A percentile compares a stretch with the other conserved stretches of the same genome.
These are phyloP conservation scores for Casuarina cunninghamiana DNA, from an alignment of 306 rosid genomes.

Conservation along the genomic window DNA sequence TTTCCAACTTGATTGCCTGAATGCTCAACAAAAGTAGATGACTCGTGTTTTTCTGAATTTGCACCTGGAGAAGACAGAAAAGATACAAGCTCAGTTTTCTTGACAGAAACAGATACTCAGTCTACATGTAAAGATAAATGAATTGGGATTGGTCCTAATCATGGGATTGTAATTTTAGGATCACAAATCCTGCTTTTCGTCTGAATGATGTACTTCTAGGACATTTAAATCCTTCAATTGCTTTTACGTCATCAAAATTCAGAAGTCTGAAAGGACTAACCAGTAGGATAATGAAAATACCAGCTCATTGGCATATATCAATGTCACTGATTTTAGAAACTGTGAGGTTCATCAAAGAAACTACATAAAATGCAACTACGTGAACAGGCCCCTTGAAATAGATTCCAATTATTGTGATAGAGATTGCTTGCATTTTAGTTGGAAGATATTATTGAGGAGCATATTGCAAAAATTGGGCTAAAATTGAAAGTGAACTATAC, in stretches of 20 bases:
- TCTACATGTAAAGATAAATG: neutral
- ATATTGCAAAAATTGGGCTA: neutral
- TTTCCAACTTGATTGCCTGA: conserved; percentile 28
- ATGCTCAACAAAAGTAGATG: conserved; percentile 38
- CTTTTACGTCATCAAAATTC: neutral
- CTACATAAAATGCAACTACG: neutral
- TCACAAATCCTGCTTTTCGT: neutral
- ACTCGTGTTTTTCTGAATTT: conserved; percentile 24
- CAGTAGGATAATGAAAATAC: neutral
- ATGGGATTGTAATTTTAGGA: neutral
- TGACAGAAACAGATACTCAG: neutral
- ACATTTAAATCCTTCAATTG: neutral
- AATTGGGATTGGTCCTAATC: neutral
- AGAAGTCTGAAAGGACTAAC: neutral
- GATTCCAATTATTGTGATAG: neutral
- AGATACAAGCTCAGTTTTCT: neutral
- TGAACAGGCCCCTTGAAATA: neutral
- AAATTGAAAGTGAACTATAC: neutral
- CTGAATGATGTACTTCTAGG: no score
- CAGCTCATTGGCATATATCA: no score
- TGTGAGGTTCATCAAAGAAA: neutral
- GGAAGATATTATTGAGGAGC: neutral
- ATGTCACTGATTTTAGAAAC: neutral
- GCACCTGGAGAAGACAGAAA: conserved; percentile 30
- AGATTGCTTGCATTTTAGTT: neutral